phyloP scores from a whole-genome alignment of 192 early-diverging fungal genomes.

The Linderina pennispora region DNA sequence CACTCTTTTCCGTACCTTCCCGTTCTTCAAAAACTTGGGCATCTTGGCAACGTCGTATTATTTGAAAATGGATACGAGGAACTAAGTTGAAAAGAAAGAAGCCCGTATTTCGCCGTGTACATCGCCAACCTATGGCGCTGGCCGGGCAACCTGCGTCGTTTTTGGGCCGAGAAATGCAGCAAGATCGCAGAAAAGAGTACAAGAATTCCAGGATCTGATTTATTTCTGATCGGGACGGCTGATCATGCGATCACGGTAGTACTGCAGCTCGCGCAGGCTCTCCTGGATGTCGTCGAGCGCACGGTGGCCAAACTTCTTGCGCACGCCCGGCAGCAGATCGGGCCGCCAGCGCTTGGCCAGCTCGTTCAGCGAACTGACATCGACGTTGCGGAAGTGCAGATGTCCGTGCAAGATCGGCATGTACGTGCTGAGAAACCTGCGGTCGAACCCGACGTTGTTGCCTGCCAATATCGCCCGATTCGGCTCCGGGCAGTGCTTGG shows the following conservation, averaged over 20 bases:
- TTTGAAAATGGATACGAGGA: not conserved
- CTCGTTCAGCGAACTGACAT: conserved; percentile 88
- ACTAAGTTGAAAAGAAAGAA: not conserved
- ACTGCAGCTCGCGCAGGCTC: conserved; percentile 76
- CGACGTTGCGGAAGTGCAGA: conserved; percentile 75
- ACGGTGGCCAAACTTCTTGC: conserved; percentile 56
- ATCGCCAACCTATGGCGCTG: not conserved
- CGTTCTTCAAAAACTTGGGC: conserved; percentile 3
- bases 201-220: too few relatives aligned
- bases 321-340: conserved; percentile 10
- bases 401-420: conserved; percentile 66
- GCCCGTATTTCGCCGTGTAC: not conserved
- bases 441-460: conserved; percentile 86
- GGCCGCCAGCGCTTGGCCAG: conserved; percentile 69
- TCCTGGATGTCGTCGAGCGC: conserved; percentile 88
- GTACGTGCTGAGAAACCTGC: conserved; percentile 68
- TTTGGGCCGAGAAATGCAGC: too few relatives aligned
- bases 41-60: not conserved
- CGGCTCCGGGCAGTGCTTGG: conserved; percentile 52
- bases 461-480: conserved; percentile 69
- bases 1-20: not conserved
- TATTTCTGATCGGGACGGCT: too few relatives aligned
- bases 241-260: conserved; percentile 54
- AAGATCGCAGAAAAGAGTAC: too few relatives aligned
- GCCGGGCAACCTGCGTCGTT: too few relatives aligned